Base-by-base conservation (phyloP, 345 rosid genomes). In the Camelina laxa region DNA sequence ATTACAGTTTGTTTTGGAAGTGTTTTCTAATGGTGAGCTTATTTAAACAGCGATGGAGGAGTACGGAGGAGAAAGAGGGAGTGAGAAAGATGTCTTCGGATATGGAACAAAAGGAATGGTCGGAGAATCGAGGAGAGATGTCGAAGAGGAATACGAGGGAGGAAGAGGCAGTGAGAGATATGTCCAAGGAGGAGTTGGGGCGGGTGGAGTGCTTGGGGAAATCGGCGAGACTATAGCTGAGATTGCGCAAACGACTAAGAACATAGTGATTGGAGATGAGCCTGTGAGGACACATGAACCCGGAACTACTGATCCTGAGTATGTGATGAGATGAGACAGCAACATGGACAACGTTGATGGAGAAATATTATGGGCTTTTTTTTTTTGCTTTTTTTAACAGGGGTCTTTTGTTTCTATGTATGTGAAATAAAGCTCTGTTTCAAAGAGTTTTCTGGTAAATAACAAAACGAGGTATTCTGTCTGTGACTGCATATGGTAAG, bases 141-240 rank as follows among this genome's bases (percentile, higher is more conserved):
- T n/a, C n/a, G n/a, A n/a, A n/a, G n/a, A 64, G 4, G 66, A 47
- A n/a, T 69, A 65, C 41, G 60, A 33, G 36, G 78, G 67, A 74
- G 72, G 75, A 41, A 65, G 58, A 57, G 64, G 55, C 22, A 16
- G 24, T n/a, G 75, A 59, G 30, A 51, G 69, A 65, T 62, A 68
- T 48, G 65, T 66, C 11, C 20, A 76, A 9, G 75, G 47, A 58
- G 65, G 48, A 20, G 71, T 9, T 72, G 80, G 47, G 39, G 63
- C 58, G 56, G 80, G 87, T 58, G 80, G 88, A 16, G 73, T 87
- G 22, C 73, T 89, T 39, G 85, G 78, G 42, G 94, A 90, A 45
- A 86, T 87, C 22, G 91, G 91, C 51, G 92, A 89, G 79, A 91
- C 98, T 69, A 80, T 87, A 80, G 85, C 21, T 1, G 93, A 84